Base-by-base conservation (phyloP, 164 flowering plant genomes). In the Berberis vulgaris region DNA sequence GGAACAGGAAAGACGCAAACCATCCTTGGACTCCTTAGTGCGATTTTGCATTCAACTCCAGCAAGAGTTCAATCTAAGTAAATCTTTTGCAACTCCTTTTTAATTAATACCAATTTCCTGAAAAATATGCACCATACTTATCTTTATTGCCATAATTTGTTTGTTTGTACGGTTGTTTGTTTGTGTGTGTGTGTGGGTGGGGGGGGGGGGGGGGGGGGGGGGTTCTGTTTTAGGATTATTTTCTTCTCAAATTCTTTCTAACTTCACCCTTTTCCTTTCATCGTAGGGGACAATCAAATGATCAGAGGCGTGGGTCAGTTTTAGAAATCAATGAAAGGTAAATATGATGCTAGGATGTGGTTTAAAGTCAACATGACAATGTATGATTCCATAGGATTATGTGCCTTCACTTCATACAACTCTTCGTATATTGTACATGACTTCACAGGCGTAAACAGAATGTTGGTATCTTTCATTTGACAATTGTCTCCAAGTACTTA, bases 1-100 rank as follows among this genome's bases (percentile, higher is more conserved):
- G 99, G 99, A 67, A 95, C 99, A 3, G 97, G 99, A 63, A 95
- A 95, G 75, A 95, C 99, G 69, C 96, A 91, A 73, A 95, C 99
- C 42, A 95, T 95, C 65, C 96, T 95, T 73, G 96, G 94, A 62
- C 82, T 95, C 54, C 94, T 95, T 11, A 87, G 97, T 84, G 93
- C 96, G 53, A 79, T 91, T 79, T 77, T 95, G 77, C 99, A 95
- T 80, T 87, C 97, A 47, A 80, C 86, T 68, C 99, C 97, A 61
- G 73, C 86, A 67, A 86, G 86, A 72, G 75, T 85, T 65, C 86
- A 78, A 54, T 76, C 85, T 54, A 85, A 76, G 97, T 91, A 78
- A 77, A 26, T 69, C 26, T 68, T 49, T 57, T 61, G 50, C 12
- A 46, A 12, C 45, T 58, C 41, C 12, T 7, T 2, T 59, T 7